Base-by-base conservation (phyloP, 371 early-diverging fungal genomes). In the Mucor mucedo region DNA sequence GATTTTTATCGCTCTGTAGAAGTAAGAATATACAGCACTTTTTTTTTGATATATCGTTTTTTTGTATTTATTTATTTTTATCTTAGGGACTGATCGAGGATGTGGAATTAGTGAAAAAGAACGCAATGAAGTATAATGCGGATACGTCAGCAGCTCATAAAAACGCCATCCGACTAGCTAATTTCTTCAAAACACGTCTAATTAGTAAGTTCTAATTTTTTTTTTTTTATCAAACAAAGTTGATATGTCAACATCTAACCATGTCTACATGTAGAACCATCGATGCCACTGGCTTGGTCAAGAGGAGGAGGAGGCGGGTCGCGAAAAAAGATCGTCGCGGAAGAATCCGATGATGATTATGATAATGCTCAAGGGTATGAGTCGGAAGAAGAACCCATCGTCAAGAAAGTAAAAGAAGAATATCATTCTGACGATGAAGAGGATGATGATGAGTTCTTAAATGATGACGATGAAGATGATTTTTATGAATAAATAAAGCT, bases 101-200 rank as follows among this genome's bases (percentile, higher is more conserved):
- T 71, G 74, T 92, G 5, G 82, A 77, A 48, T 65, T 86, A 59
- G 79, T 92, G 14, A 84, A 82, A 44, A 83, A 85, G 59, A 90
- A 92, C 70, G 90, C 91, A 3, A 73, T 84, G 49, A 79, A 76
- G 11, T 92, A 82, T 65, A 92, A 92, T 56, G 83, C 87, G 16
- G 86, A 85, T 5, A 77, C 79, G 1, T 88, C 90, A 5, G 62
- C 66, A 7, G 87, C 90, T 9, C 72, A 84, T 47, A 71, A 84
- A 16, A 81, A 83, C 33, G 89, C 91, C 1, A 76, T 75, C 47
- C 69, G 85, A 52, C 65, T 91, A 52, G 77, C 85, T n/a, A 71
- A 82, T 4, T 78, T 80, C 42, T 90, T 85, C 63, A 86, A 83
- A 55, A 64, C 78, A 0, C 78, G 84, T 42, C 55, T 85, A 9